Percentiles rank a stretch among this genome's conserved stretches.
These are phyloP conservation scores for Seminavis robusta DNA, from an alignment of 108 stramenopile species.

Conservation along the genomic window DNA sequence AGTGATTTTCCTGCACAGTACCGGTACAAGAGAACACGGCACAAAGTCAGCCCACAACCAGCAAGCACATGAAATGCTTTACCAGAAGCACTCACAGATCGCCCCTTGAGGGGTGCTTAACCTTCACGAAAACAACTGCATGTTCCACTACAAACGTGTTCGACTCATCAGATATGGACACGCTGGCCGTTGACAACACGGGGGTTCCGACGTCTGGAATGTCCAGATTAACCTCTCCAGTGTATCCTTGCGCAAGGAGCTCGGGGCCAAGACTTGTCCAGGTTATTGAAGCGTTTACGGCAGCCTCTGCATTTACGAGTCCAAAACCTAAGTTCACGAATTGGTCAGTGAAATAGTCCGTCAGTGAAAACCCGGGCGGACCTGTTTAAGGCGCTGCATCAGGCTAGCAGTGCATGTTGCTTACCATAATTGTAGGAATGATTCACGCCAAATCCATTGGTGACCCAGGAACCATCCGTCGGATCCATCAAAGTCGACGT, in stretches of 20 bases:
- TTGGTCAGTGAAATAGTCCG: no score
- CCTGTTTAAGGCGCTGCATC: no score
- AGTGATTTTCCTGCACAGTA: conserved; percentile 22
- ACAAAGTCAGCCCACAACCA: conserved; percentile 16
- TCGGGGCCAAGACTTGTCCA: conserved; percentile 20
- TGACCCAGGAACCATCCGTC: conserved; percentile 10
- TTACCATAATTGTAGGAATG: conserved; percentile 44
- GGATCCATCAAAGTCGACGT: background rate
- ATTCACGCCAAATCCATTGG: conserved; percentile 27
- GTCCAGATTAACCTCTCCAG: background rate
- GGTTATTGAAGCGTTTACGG: conserved; percentile 20
- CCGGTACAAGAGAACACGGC: conserved; percentile 18
- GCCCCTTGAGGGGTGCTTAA: conserved; percentile 16
- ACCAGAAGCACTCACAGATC: no score
- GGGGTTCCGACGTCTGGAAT: conserved; percentile 9
- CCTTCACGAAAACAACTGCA: conserved; percentile 22
- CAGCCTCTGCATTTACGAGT: conserved; percentile 35
- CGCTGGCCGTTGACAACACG: conserved; percentile 2
- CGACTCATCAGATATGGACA: background rate
- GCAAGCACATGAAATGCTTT: no score
- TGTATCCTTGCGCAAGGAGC: conserved; percentile 10
- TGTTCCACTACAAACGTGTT: no score
- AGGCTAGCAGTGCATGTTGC: no score
- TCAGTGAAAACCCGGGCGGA: no score
- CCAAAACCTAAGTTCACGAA: conserved; percentile 44